A percentile compares a stretch with the other conserved stretches of the same genome.
Conservation (phyloP, 192 early-diverging fungal species). For the Umbelopsis sp. region DNA sequence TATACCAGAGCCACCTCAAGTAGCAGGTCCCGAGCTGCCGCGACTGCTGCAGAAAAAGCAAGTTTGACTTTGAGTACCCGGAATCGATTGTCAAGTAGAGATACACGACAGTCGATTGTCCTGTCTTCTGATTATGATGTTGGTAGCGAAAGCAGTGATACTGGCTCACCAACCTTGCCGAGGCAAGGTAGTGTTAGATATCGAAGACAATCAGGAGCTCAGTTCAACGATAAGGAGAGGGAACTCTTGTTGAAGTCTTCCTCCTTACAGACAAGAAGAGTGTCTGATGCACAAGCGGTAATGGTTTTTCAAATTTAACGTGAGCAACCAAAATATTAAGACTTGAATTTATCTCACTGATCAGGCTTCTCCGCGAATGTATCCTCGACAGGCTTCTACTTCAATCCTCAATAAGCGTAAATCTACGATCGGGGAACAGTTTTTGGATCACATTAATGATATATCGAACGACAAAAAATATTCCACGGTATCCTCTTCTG, state of each 20-base stretch:
- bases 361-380: slow-evolving; percentile 14
- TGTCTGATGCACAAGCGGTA: slow-evolving; percentile 7
- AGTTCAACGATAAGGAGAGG: slow-evolving; percentile 1
- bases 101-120: neutral
- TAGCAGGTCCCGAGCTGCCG: slow-evolving; percentile 5
- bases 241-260: slow-evolving; percentile 7
- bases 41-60: slow-evolving; percentile 9
- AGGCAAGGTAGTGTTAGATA: neutral
- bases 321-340: neutral
- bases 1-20: slow-evolving; percentile 16
- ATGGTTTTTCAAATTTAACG: neutral
- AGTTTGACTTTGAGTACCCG: neutral
- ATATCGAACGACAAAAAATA: neutral
- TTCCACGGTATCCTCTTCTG: neutral
- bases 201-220: neutral
- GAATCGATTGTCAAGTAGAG: neutral
- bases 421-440: neutral
- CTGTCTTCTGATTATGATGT: neutral
- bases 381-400: slow-evolving; percentile 12
- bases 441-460: neutral
- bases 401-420: slow-evolving; percentile 1
- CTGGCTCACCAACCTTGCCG: neutral
- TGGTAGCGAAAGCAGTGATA: neutral
- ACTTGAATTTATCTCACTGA: neutral
- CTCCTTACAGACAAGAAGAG: slow-evolving; percentile 10